These are phyloP conservation scores for Capsicum pubescens DNA, from an alignment of 257 asterid genomes.

Conservation along the genomic window DNA sequence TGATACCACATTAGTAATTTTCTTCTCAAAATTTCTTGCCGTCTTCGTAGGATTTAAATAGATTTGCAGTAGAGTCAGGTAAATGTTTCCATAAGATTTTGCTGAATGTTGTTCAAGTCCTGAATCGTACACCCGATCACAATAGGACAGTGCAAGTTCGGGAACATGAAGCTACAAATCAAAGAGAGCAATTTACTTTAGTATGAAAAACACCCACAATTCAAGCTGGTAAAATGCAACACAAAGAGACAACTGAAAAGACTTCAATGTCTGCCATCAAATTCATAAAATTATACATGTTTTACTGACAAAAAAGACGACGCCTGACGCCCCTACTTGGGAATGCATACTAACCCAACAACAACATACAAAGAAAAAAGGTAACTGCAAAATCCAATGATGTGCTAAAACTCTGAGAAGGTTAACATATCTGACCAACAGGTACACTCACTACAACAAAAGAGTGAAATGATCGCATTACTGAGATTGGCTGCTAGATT, in stretches of 20 bases:
- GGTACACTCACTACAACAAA: background rate
- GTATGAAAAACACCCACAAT: conserved; percentile 12
- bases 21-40: conserved; percentile 75
- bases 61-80: conserved; percentile 87
- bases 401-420: conserved; percentile 9
- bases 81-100: conserved; percentile 73
- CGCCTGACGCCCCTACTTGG: background rate
- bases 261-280: conserved; percentile 8
- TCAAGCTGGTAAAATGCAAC: conserved; percentile 26
- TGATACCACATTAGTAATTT: conserved; percentile 61
- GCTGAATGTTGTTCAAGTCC: conserved; percentile 65
- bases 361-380: conserved; percentile 16
- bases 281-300: conserved; percentile 14
- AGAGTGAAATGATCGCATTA: conserved; percentile 17
- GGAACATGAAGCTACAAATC: conserved; percentile 80
- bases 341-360: conserved; percentile 9
- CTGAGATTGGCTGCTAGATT: conserved; percentile 6
- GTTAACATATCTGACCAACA: background rate
- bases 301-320: background rate
- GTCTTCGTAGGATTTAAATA: conserved; percentile 87
- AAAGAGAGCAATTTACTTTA: conserved; percentile 28
- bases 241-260: conserved; percentile 22
- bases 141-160: conserved; percentile 85
- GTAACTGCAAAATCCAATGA: background rate
- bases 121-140: conserved; percentile 84